phyloP scores from a whole-genome alignment of 2,329 filamentous ascomycete species.

The Colletotrichum sublineola region DNA sequence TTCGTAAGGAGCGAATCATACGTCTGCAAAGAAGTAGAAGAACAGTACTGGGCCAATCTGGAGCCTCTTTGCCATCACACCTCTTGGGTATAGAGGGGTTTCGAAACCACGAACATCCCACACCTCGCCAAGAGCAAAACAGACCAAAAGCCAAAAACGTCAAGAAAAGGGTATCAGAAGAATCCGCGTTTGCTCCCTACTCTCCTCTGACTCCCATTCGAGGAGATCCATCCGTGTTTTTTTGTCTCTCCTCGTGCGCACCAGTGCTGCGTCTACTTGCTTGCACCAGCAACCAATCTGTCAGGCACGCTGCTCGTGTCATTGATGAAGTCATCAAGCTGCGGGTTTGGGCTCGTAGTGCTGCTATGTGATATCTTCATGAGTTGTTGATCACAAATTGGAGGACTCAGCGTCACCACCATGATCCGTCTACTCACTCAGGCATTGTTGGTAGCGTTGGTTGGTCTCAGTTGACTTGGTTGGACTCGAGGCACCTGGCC shows the following conservation, averaged over 20 bases:
- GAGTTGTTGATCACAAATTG: neutral
- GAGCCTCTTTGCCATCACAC: neutral
- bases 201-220: neutral
- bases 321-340: neutral
- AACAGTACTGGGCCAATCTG: neutral
- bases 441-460: neutral
- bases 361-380: neutral
- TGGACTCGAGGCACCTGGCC: neutral
- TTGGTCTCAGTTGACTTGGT: too few relatives aligned
- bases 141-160: neutral
- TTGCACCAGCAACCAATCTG: neutral
- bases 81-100: too few relatives aligned
- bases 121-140: neutral
- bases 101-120: neutral
- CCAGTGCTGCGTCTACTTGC: neutral
- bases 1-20: neutral
- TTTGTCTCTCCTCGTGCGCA: neutral
- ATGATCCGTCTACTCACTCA: neutral
- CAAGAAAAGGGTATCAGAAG: conserved; percentile 1
- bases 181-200: neutral
- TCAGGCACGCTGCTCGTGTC: neutral
- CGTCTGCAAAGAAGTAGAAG: neutral
- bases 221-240: neutral
- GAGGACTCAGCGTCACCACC: too few relatives aligned
- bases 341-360: neutral